Conservation (phyloP, 2,329 filamentous ascomycete genomes). For the Scedosporium dehoogii region DNA sequence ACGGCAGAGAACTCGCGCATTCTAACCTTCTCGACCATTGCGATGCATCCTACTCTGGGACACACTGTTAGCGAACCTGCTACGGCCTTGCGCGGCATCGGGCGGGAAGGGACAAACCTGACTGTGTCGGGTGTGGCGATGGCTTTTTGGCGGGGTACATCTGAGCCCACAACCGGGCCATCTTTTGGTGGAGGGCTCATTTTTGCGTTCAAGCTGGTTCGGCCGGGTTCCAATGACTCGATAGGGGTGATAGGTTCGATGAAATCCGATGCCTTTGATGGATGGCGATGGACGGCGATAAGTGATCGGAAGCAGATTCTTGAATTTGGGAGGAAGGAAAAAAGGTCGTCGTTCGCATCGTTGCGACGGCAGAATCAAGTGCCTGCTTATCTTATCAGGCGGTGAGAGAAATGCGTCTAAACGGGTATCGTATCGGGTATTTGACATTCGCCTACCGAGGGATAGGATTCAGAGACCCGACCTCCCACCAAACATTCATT, state of each 20-base stretch:
- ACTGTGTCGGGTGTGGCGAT: slow-evolving; percentile 79
- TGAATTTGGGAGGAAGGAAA: background rate
- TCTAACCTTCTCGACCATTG: slow-evolving; percentile 42
- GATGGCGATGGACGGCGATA: background rate
- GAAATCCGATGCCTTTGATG: background rate
- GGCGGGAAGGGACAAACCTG: slow-evolving; percentile 40
- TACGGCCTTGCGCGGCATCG: background rate
- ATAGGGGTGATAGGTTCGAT: no score
- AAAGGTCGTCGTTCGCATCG: background rate
- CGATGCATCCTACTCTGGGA: slow-evolving; percentile 44
- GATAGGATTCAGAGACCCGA: slow-evolving; percentile 8
- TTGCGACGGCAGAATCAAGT: background rate
- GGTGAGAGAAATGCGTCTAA: slow-evolving; percentile 1
- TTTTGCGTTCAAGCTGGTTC: slow-evolving; percentile 5
- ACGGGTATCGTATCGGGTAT: slow-evolving; percentile 6
- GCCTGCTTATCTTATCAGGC: slow-evolving; percentile 5
- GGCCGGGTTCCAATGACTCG: no score
- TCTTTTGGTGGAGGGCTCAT: slow-evolving; percentile 14
- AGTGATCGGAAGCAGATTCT: background rate
- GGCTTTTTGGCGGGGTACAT: slow-evolving; percentile 58
- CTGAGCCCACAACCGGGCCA: slow-evolving; percentile 43
- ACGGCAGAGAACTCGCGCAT: background rate
- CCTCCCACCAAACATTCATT: background rate
- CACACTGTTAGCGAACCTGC: background rate
- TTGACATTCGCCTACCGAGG: slow-evolving; percentile 3